Conservation (phyloP, 2,329 filamentous ascomycete species). For the Colletotrichum tofieldiae region DNA sequence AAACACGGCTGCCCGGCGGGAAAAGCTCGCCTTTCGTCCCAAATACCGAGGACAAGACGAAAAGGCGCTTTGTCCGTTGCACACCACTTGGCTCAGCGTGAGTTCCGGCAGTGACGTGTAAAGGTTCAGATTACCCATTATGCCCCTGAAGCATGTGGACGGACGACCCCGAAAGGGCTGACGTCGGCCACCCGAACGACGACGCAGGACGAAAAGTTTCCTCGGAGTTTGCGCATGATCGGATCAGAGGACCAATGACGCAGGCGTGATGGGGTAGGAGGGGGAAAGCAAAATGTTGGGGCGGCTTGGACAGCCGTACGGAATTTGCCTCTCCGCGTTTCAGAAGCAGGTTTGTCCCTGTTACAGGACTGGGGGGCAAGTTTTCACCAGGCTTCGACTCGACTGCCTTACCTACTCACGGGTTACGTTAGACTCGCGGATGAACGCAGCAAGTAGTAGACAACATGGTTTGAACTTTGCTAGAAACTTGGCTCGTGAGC, state of each 20-base stretch:
- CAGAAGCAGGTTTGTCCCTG: constrained; percentile 38
- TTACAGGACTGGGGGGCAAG: constrained; percentile 4
- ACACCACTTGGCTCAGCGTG: not conserved
- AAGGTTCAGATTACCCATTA: constrained; percentile 18
- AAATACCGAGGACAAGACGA: constrained; percentile 16
- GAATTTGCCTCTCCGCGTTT: constrained; percentile 44
- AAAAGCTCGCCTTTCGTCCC: constrained; percentile 9
- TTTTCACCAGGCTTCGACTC: not conserved
- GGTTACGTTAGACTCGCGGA: constrained; percentile 1
- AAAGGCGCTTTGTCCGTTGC: constrained; percentile 15
- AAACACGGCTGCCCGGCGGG: not conserved
- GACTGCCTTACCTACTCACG: not conserved
- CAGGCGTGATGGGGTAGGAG: constrained; percentile 4
- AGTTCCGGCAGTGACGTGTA: not conserved
- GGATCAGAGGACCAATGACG: constrained; percentile 19
- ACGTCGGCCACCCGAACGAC: constrained; percentile 34
- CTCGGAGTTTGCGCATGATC: constrained; percentile 14
- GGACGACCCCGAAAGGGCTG: constrained; percentile 17
- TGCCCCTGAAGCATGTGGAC: not conserved
- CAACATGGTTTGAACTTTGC: not conserved
- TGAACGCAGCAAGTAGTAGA: not conserved
- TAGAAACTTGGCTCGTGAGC: not conserved
- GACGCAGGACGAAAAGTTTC: constrained; percentile 22
- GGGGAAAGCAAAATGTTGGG: constrained; percentile 9
- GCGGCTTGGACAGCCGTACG: constrained; percentile 20